These are phyloP conservation scores for Tetradesmus lagerheimii DNA, from an alignment of 139 green algal species.

Conservation along the genomic window DNA sequence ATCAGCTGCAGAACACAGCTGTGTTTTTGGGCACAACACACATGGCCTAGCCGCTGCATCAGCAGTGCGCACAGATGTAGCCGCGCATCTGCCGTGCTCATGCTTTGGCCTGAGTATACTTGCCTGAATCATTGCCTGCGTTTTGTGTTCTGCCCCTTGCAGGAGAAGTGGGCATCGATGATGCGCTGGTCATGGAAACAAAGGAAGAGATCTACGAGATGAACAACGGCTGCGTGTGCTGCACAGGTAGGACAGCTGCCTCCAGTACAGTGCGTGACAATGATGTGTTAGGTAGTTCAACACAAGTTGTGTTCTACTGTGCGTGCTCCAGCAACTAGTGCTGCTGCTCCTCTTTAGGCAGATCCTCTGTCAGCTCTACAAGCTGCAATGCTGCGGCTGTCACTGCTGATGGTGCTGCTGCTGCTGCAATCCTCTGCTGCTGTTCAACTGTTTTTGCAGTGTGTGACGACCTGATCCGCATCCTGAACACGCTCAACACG, in stretches of 20 bases:
- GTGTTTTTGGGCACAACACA: no score
- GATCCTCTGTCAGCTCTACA: no score
- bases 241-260: constrained; percentile 7
- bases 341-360: no score
- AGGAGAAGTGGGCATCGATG: constrained; percentile 84
- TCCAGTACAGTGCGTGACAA: not conserved
- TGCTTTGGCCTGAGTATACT: no score
- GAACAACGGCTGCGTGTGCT: constrained; percentile 75
- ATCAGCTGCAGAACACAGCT: no score
- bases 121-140: no score
- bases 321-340: no score
- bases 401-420: not conserved
- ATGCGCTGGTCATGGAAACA: constrained; percentile 82
- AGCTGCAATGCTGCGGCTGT: no score
- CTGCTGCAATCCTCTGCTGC: not conserved
- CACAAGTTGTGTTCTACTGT: not conserved
- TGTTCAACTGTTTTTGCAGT: constrained; percentile 70
- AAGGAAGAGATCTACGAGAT: constrained; percentile 86
- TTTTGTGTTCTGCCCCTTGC: not conserved
- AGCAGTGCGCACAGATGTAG: not conserved
- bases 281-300: no score
- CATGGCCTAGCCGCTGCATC: no score
- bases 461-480: constrained; percentile 87
- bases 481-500: constrained; percentile 61
- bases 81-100: no score